These are phyloP conservation scores for Logfia minima DNA, from an alignment of 129 eudicot species.

Conservation along the genomic window DNA sequence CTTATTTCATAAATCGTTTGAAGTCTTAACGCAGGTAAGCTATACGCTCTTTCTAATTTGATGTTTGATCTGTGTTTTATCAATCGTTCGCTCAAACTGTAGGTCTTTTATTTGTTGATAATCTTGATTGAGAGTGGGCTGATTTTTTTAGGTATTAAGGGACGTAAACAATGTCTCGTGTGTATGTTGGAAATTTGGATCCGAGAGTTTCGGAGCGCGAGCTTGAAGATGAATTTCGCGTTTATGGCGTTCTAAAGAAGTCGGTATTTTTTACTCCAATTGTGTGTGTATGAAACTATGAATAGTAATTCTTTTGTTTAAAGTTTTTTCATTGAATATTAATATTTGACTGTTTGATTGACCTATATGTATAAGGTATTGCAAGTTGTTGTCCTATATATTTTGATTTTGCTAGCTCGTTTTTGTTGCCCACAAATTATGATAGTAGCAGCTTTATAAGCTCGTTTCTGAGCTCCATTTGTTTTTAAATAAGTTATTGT, in stretches of 20 bases:
- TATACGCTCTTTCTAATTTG: neutral
- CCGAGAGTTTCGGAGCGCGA: conserved; percentile 62
- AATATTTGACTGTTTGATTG: neutral
- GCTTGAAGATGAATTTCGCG: conserved; percentile 70
- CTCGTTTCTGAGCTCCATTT: neutral
- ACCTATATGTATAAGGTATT: neutral
- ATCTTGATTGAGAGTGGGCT: neutral
- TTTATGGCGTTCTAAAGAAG: conserved; percentile 63
- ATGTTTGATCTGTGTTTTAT: neutral
- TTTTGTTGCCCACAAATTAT: neutral
- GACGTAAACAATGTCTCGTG: conserved; percentile 44
- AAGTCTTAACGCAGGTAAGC: neutral
- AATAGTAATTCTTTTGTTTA: too few species aligned
- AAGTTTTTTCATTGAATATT: neutral
- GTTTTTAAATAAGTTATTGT: too few species aligned
- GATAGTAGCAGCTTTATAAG: neutral
- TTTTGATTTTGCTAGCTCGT: neutral
- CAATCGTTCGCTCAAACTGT: neutral
- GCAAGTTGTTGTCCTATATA: neutral
- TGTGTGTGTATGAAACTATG: neutral
- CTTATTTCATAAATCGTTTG: neutral
- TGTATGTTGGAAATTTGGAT: conserved; percentile 70
- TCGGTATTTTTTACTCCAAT: conserved; percentile 4
- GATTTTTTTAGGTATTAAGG: neutral
- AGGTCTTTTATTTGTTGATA: neutral